Conservation (phyloP, 164 flowering plant genomes). For the Saururus chinensis region DNA sequence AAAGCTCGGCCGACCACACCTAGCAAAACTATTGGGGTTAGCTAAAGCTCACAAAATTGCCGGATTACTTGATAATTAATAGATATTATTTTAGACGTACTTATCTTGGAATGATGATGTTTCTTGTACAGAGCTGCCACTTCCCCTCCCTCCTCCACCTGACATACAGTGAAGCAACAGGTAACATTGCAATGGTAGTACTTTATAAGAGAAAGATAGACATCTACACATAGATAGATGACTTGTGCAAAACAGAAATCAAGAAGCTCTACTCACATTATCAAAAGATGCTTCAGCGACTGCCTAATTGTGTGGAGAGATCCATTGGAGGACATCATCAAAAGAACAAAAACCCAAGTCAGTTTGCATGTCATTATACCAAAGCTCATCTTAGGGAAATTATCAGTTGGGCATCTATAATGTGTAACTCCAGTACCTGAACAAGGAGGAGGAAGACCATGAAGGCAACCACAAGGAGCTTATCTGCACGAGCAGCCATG, state of each 20-base stretch:
- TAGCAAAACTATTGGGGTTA: no score
- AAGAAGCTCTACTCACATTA: background rate
- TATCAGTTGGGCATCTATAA: background rate
- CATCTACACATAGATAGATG: no score
- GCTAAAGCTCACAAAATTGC: no score
- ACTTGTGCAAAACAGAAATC: background rate
- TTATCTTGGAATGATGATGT: slow-evolving; percentile 17
- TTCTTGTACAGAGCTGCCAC: slow-evolving; percentile 15
- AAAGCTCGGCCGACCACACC: no score
- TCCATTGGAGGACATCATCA: background rate
- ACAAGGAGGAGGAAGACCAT: slow-evolving; percentile 2
- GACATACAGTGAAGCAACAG: background rate
- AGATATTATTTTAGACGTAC: no score
- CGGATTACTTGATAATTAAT: no score
- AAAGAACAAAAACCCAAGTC: background rate
- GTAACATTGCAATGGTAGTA: no score
- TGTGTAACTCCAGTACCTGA: background rate
- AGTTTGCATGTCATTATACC: background rate
- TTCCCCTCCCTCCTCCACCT: slow-evolving; percentile 17
- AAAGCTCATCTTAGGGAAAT: background rate
- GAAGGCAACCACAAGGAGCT: slow-evolving; percentile 2
- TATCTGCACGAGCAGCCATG: background rate
- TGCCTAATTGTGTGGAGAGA: background rate
- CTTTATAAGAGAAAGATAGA: no score
- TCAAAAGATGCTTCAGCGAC: slow-evolving; percentile 1